These are phyloP conservation scores for Glycine latifolia DNA, from an alignment of 306 rosid genomes.

Conservation along the genomic window DNA sequence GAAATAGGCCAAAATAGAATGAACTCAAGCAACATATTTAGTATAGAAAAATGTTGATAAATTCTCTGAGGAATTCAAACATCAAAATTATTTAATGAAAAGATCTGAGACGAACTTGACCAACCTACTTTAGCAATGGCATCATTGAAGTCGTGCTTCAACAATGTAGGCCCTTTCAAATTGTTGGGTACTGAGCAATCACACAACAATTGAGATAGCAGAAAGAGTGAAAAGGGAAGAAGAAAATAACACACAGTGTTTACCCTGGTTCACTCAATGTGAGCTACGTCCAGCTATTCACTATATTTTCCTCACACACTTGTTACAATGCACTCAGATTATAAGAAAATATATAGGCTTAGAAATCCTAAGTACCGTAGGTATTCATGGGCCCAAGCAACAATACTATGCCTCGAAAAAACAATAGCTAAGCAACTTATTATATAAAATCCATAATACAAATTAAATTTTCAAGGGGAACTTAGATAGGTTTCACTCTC, in stretches of 20 bases:
- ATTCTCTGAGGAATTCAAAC: not conserved
- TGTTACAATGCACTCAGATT: too few relatives aligned
- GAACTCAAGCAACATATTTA: not conserved
- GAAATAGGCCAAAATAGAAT: not conserved
- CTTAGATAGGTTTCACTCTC: constrained; percentile 61
- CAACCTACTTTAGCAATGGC: constrained; percentile 88
- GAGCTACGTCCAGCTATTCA: too few relatives aligned
- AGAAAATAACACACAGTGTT: too few relatives aligned
- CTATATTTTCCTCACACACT: too few relatives aligned
- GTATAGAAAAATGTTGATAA: not conserved
- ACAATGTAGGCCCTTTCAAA: constrained; percentile 86
- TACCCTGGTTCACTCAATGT: too few relatives aligned
- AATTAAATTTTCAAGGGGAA: not conserved
- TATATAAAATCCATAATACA: constrained; percentile 22
- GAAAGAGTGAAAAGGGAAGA: too few relatives aligned
- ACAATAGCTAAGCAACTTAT: not conserved
- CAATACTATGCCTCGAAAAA: too few relatives aligned
- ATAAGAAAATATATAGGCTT: too few relatives aligned
- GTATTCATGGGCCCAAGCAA: too few relatives aligned
- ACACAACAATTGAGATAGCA: too few relatives aligned
- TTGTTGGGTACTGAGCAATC: too few relatives aligned
- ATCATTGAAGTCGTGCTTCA: constrained; percentile 78
- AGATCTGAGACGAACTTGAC: constrained; percentile 82
- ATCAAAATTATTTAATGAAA: not conserved
- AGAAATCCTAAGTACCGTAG: too few relatives aligned